Percentiles rank a stretch among this genome's conserved stretches.
Conservation (phyloP, 2,329 filamentous ascomycete genomes). For the Paecilomyces variotii region DNA sequence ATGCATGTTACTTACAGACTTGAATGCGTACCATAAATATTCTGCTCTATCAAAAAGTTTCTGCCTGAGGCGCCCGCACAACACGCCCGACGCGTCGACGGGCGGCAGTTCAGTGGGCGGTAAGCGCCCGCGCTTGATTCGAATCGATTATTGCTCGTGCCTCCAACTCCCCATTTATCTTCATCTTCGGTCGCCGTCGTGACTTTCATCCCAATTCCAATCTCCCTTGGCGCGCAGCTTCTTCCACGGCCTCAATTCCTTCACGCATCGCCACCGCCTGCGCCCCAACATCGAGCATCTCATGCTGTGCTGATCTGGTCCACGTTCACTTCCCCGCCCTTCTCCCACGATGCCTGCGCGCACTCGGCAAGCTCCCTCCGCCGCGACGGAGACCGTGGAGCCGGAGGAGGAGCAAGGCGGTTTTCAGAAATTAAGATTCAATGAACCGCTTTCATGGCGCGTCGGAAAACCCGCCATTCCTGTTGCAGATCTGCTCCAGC, state of each 20-base stretch:
- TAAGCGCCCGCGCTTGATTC: background rate
- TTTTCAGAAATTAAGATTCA: conserved; percentile 58
- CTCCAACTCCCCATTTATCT: background rate
- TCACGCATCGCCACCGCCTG: background rate
- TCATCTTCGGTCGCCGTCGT: background rate
- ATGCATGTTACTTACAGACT: no score
- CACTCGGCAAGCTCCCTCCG: conserved; percentile 30
- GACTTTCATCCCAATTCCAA: background rate
- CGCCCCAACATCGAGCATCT: conserved; percentile 2
- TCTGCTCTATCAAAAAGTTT: no score
- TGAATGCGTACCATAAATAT: no score
- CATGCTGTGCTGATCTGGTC: conserved; percentile 7
- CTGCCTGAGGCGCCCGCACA: background rate
- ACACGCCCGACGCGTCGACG: conserved; percentile 10
- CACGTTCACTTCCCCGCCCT: conserved; percentile 9
- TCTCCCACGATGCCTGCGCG: conserved; percentile 34
- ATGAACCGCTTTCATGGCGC: conserved; percentile 81
- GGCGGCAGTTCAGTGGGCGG: background rate
- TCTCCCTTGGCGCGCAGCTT: background rate
- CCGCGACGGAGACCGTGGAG: conserved; percentile 23
- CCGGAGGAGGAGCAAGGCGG: conserved; percentile 23
- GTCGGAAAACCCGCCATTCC: conserved; percentile 76
- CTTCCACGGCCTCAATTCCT: background rate
- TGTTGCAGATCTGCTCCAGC: conserved; percentile 70
- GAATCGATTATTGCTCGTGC: conserved; percentile 1